Conservation (phyloP, 2,329 filamentous ascomycete species). For the Tolypocladium album region DNA sequence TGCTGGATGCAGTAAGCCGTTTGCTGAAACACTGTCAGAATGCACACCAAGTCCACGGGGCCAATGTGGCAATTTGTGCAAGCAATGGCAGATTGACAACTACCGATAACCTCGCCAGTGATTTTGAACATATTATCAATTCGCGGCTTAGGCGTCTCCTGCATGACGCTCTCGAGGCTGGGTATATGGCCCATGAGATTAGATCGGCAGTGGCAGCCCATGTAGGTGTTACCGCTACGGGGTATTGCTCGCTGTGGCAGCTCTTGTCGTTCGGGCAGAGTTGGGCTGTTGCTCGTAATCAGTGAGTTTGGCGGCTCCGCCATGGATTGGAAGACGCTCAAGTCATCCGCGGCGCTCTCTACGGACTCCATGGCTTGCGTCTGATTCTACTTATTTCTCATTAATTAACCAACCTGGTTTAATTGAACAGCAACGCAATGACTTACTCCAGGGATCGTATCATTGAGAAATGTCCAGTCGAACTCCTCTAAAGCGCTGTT, state of each 20-base stretch:
- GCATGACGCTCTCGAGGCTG: not conserved
- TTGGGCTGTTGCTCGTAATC: not conserved
- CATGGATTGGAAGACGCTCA: not conserved
- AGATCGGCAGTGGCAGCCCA: not conserved
- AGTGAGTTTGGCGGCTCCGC: not conserved
- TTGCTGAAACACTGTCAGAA: not conserved
- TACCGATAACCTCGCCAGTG: not conserved
- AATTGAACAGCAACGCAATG: not conserved
- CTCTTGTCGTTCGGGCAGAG: not conserved
- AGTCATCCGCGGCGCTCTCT: not conserved
- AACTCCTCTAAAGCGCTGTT: not conserved
- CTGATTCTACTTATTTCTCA: not conserved
- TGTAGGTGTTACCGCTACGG: not conserved
- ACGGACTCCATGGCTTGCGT: not conserved
- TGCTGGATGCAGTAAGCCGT: not conserved
- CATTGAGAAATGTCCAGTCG: not conserved
- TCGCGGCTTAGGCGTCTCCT: not conserved
- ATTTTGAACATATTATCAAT: not conserved
- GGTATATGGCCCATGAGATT: not conserved
- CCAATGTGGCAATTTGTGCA: not conserved
- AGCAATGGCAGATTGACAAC: not conserved
- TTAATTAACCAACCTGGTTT: not conserved
- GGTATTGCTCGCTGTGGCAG: not conserved
- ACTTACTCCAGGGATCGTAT: not conserved
- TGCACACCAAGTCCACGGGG: not conserved